Percentiles rank a stretch among this genome's conserved stretches.
phyloP scores from a whole-genome alignment of 2,329 filamentous ascomycete genomes.

The Penicillium sp. region DNA sequence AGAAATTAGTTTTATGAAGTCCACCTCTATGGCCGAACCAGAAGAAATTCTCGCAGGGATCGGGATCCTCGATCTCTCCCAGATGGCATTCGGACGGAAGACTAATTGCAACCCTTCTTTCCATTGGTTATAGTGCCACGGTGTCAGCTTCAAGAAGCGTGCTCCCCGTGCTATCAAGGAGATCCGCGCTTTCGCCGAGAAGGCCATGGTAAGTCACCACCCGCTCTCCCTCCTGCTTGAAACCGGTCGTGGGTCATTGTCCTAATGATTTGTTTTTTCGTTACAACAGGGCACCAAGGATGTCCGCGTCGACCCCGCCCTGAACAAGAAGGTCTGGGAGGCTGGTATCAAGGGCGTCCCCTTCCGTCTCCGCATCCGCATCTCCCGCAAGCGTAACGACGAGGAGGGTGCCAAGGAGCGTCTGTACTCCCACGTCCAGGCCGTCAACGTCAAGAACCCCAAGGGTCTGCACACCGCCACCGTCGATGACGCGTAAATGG shows the following conservation, averaged over 20 bases:
- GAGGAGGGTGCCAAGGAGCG: constrained; percentile 99
- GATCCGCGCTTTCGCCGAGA: constrained; percentile 90
- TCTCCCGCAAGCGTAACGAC: constrained; percentile 99
- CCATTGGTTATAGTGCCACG: constrained; percentile 72
- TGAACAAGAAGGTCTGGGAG: constrained; percentile 99
- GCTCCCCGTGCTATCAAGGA: constrained; percentile 99
- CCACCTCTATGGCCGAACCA: constrained; percentile 58
- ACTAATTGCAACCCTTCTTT: constrained; percentile 59
- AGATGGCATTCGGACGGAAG: constrained; percentile 64
- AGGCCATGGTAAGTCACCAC: constrained; percentile 82
- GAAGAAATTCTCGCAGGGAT: constrained; percentile 21
- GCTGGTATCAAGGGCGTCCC: constrained; percentile 97
- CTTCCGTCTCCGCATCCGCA: constrained; percentile 95
- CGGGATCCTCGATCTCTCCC: constrained; percentile 20
- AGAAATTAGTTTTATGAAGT: constrained; percentile 71
- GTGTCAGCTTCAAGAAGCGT: constrained; percentile 99
- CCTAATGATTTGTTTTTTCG: constrained; percentile 10
- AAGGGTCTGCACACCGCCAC: constrained; percentile 95
- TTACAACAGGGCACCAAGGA: constrained; percentile 82
- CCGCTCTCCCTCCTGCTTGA: no score
- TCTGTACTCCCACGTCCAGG: constrained; percentile 99
- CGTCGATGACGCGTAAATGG: constrained; percentile 66
- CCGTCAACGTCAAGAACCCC: constrained; percentile 98
- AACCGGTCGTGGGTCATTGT: no score
- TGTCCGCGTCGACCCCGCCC: constrained; percentile 95